These are phyloP conservation scores for Paraphaeosphaeria minitans DNA, from an alignment of 2,329 filamentous ascomycete genomes.

Conservation along the genomic window DNA sequence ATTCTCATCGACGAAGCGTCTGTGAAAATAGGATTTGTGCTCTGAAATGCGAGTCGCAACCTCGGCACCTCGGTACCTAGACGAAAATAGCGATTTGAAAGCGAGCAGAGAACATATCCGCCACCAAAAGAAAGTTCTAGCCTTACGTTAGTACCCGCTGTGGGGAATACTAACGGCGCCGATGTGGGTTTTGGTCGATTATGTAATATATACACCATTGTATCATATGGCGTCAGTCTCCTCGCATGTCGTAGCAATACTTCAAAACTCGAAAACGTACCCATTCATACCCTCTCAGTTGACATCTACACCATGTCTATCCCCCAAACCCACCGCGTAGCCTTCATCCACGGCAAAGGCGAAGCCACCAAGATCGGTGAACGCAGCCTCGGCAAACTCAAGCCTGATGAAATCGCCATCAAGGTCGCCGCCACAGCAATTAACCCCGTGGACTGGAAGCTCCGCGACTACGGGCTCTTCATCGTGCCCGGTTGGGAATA, in stretches of 20 bases:
- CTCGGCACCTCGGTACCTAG: neutral
- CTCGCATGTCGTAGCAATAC: neutral
- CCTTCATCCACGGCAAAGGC: neutral
- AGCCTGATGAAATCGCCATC: slow-evolving; percentile 55
- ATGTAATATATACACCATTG: neutral
- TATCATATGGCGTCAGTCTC: neutral
- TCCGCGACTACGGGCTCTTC: slow-evolving; percentile 51
- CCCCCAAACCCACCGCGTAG: neutral
- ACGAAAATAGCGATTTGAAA: neutral
- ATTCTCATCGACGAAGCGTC: too few relatives aligned
- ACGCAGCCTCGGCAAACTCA: slow-evolving; percentile 53
- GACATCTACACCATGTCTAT: neutral
- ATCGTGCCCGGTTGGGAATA: slow-evolving; percentile 43
- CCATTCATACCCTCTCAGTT: neutral
- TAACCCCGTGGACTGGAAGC: slow-evolving; percentile 54
- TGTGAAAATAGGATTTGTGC: too few relatives aligned
- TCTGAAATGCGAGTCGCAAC: too few relatives aligned
- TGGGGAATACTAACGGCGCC: neutral
- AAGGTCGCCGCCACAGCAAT: slow-evolving; percentile 55
- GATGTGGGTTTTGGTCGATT: neutral
- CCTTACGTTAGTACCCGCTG: neutral
- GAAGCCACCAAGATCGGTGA: slow-evolving; percentile 14
- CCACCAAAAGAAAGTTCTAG: neutral
- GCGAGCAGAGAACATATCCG: neutral
- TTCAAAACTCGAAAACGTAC: neutral